Evolutionary conservation across 2,329 filamentous ascomycete genomes (phyloP).

Genomic region (Cadophora malorum): DNA sequence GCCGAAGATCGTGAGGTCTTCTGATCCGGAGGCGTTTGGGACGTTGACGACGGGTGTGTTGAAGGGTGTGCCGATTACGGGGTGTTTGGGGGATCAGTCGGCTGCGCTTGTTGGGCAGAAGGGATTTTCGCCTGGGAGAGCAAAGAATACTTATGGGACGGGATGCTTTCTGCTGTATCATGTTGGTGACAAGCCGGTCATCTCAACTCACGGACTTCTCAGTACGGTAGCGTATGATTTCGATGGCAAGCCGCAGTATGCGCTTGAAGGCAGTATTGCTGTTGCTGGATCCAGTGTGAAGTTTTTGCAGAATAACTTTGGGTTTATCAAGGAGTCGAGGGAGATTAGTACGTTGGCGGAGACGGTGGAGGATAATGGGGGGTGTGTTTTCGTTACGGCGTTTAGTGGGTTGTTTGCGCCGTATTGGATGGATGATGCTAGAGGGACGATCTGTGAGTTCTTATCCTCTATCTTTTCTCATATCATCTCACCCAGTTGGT

Average conservation of each 20-base stretch:
- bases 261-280: conserved; percentile 78
- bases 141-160: conserved; percentile 88
- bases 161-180: conserved; percentile 88
- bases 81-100: conserved; percentile 82
- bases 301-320: conserved; percentile 71
- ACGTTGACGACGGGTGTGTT: conserved; percentile 64
- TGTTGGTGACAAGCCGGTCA: conserved; percentile 78
- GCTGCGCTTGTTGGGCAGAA: conserved; percentile 82
- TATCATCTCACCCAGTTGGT: no score
- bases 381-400: conserved; percentile 73
- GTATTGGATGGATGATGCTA: conserved; percentile 78
- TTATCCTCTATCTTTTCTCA: no score
- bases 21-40: conserved; percentile 73
- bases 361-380: conserved; percentile 70
- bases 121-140: conserved; percentile 75
- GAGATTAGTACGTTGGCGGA: conserved; percentile 70
- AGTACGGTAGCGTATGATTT: conserved; percentile 82
- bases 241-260: conserved; percentile 73
- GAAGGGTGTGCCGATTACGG: conserved; percentile 73
- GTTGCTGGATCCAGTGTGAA: conserved; percentile 80
- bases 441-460: conserved; percentile 68
- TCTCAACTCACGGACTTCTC: conserved; percentile 77
- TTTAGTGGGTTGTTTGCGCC: conserved; percentile 77
- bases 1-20: conserved; percentile 77
- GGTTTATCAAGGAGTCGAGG: conserved; percentile 64